A percentile compares a stretch with the other conserved stretches of the same genome.
Conservation (phyloP, 192 early-diverging fungal species). For the Coemansia sp. region DNA sequence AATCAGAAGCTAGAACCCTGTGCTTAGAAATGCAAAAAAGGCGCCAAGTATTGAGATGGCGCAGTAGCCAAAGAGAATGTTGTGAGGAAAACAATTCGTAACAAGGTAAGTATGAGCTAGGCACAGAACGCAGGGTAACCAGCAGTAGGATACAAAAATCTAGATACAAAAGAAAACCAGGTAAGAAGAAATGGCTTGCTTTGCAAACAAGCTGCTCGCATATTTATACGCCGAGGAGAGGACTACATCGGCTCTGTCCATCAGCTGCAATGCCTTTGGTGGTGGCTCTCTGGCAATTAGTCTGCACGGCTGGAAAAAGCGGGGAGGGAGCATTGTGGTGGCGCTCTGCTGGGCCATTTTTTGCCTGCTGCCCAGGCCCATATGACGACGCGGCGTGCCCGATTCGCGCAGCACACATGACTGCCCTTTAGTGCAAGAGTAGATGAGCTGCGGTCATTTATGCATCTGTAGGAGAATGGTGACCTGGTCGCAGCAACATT, state of each 20-base stretch:
- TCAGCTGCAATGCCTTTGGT: not conserved
- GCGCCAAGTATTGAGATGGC: not conserved
- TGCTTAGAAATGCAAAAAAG: not conserved
- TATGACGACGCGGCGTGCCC: constrained; percentile 5
- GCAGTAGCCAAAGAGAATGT: constrained; percentile 20
- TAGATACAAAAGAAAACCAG: not conserved
- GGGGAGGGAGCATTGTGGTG: not conserved
- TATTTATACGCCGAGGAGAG: not conserved
- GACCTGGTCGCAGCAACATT: not conserved
- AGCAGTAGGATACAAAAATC: not conserved
- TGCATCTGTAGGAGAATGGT: not conserved
- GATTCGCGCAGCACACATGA: not conserved
- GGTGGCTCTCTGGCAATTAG: not conserved
- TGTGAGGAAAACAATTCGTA: constrained; percentile 2
- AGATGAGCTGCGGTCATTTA: not conserved
- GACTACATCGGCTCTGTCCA: not conserved
- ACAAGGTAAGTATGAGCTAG: not conserved
- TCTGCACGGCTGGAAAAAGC: not conserved
- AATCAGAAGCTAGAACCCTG: constrained; percentile 3
- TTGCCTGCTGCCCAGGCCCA: not conserved
- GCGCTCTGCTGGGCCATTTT: constrained; percentile 2
- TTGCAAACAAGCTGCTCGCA: not conserved
- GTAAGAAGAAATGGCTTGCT: not conserved
- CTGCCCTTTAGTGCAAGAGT: not conserved
- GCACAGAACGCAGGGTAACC: not conserved